Percentiles rank a stretch among this genome's conserved stretches.
phyloP scores from a whole-genome alignment of 345 rosid species.

The Cardamine chenopodiifolia region DNA sequence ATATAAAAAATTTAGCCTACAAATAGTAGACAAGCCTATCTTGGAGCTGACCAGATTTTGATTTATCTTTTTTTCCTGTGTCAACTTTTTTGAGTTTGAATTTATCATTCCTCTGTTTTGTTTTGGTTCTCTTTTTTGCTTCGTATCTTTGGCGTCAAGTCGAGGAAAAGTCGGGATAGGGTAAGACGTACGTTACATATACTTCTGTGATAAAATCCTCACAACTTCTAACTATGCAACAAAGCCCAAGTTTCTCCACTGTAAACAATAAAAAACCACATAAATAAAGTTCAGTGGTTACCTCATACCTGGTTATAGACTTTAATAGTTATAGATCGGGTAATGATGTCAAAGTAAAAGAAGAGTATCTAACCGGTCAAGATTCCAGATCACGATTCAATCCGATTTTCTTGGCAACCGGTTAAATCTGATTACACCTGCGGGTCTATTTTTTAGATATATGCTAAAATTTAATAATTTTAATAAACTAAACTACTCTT shows the following conservation, averaged over 20 bases:
- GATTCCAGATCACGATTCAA: neutral
- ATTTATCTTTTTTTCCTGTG: neutral
- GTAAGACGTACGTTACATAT: constrained; percentile 18
- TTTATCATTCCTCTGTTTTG: neutral
- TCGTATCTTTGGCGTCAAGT: constrained; percentile 37
- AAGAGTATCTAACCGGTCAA: neutral
- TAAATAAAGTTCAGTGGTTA: neutral
- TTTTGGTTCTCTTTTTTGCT: neutral
- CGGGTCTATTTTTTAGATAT: neutral
- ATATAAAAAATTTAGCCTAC: neutral
- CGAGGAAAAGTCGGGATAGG: constrained; percentile 25
- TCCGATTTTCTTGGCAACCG: neutral
- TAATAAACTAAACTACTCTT: neutral
- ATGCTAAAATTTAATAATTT: neutral
- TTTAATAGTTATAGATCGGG: neutral
- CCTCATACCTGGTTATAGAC: neutral
- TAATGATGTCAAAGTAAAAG: neutral
- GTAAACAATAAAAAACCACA: neutral
- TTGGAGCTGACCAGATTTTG: neutral
- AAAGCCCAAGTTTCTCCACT: constrained; percentile 1
- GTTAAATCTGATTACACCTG: neutral
- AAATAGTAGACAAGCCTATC: neutral
- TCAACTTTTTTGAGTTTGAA: neutral
- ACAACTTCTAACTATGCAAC: constrained; percentile 10
- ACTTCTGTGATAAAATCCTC: neutral